These are phyloP conservation scores for Fusarium penzigii DNA, from an alignment of 2,329 filamentous ascomycete species.

Conservation along the genomic window DNA sequence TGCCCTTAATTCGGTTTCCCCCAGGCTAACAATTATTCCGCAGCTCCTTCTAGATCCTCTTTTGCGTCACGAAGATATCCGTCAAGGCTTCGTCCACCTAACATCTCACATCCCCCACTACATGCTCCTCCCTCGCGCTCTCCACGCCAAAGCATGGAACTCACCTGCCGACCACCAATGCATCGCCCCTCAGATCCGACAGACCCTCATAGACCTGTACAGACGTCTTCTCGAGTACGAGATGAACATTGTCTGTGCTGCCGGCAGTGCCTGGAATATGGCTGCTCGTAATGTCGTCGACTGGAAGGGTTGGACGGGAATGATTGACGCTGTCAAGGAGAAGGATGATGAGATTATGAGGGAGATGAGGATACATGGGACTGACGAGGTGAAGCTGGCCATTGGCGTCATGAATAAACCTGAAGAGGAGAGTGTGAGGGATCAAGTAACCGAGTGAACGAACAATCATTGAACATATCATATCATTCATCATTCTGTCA, in stretches of 20 bases:
- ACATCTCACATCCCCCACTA: slow-evolving; percentile 37
- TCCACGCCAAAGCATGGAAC: slow-evolving; percentile 26
- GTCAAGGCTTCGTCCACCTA: slow-evolving; percentile 33
- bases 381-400: slow-evolving; percentile 16
- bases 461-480: too few species aligned
- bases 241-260: slow-evolving; percentile 42
- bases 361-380: slow-evolving; percentile 24
- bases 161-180: slow-evolving; percentile 25
- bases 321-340: slow-evolving; percentile 30
- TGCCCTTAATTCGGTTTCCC: too few species aligned
- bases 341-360: slow-evolving; percentile 28
- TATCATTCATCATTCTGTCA: too few species aligned
- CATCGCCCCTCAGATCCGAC: slow-evolving; percentile 21
- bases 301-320: slow-evolving; percentile 33
- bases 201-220: slow-evolving; percentile 31
- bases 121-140: slow-evolving; percentile 33
- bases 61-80: slow-evolving; percentile 33
- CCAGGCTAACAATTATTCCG: slow-evolving; percentile 4
- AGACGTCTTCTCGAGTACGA: slow-evolving; percentile 39
- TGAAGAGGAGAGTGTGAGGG: slow-evolving; percentile 10
- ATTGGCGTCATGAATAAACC: slow-evolving; percentile 11
- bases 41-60: slow-evolving; percentile 40
- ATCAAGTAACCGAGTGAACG: background rate
- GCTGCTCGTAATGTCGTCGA: slow-evolving; percentile 39
- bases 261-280: slow-evolving; percentile 39